Conservation (phyloP, 2,329 filamentous ascomycete genomes). For the Nectriaceae sp. region DNA sequence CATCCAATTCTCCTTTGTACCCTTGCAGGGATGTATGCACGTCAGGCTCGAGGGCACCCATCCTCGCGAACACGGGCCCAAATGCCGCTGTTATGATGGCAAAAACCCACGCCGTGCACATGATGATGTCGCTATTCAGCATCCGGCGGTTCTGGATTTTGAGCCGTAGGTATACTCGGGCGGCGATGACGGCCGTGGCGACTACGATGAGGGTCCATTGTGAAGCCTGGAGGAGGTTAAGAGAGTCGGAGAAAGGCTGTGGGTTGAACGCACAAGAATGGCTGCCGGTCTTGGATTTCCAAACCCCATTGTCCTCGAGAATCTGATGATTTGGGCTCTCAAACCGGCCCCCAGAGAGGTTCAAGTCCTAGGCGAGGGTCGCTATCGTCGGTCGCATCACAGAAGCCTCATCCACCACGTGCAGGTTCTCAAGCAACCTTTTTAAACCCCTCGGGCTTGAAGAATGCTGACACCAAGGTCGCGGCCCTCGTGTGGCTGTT, state of each 20-base stretch:
- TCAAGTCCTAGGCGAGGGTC: no score
- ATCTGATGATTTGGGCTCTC: neutral
- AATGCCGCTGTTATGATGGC: conserved; percentile 11
- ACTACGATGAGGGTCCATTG: conserved; percentile 12
- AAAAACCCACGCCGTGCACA: conserved; percentile 18
- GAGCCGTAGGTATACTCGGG: conserved; percentile 18
- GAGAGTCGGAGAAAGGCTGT: no score
- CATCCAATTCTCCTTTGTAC: conserved; percentile 1
- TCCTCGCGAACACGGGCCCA: conserved; percentile 2
- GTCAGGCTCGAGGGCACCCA: conserved; percentile 13
- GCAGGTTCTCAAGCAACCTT: no score
- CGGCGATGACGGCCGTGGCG: conserved; percentile 12
- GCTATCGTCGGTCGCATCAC: no score
- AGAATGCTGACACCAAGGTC: no score
- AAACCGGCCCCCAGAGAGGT: no score
- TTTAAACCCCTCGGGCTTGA: no score
- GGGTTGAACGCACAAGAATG: conserved; percentile 5
- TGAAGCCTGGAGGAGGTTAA: neutral
- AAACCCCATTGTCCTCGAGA: neutral
- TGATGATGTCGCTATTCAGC: conserved; percentile 15
- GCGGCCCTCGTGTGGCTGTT: no score
- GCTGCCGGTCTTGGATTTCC: conserved; percentile 2
- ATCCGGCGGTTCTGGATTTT: conserved; percentile 14
- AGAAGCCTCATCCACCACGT: no score
- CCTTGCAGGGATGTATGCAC: conserved; percentile 10